Base-by-base conservation (phyloP, 179 eudicot genomes). In the Beta lomatogona region DNA sequence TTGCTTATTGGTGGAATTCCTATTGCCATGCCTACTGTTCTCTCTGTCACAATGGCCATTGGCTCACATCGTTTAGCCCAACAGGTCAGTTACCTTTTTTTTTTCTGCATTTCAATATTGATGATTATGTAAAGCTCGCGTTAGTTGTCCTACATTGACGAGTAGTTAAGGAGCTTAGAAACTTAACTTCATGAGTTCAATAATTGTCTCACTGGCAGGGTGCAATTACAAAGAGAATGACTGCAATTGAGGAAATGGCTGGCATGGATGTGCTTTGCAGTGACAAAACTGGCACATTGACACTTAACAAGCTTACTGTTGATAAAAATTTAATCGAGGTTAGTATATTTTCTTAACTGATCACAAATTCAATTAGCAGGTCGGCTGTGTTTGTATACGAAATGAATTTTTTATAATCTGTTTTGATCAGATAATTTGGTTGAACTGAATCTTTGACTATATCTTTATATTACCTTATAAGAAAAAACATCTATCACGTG, bases 211-310 rank as follows among this genome's bases (percentile, higher is more conserved):
- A 21, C 10, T 77, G 81, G 46, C 59, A 90, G 88, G 94, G 94
- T 11, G 94, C 94, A 10, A 91, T 90, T 50, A 91, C 94, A 9
- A 91, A 91, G 88, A 91, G 94, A 83, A 91, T 91, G 94, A 91
- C 94, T 0, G 93, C 94, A 0, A 91, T 91, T 70, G 94, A 91
- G 78, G 93, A 90, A 86, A 88, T 91, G 94, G 94, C 94, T 6
- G 94, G 94, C 67, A 91, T 91, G 94, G 94, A 91, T 85, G 94
- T 91, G 12, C 85, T 91, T 28, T 91, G 94, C 82, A 90, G 94
- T 84, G 94, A 92, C 82, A 92, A 92, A 88, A 92, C 95, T 10
- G 93, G 95, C 76, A 92, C 95, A 12, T 69, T 92, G 70, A 92
- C 95, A 16, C 90, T 92, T 53, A 92, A 92, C 88, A 90, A 88